Base-by-base conservation (phyloP, 2,329 filamentous ascomycete genomes). In the Amauroascus verrucosus region DNA sequence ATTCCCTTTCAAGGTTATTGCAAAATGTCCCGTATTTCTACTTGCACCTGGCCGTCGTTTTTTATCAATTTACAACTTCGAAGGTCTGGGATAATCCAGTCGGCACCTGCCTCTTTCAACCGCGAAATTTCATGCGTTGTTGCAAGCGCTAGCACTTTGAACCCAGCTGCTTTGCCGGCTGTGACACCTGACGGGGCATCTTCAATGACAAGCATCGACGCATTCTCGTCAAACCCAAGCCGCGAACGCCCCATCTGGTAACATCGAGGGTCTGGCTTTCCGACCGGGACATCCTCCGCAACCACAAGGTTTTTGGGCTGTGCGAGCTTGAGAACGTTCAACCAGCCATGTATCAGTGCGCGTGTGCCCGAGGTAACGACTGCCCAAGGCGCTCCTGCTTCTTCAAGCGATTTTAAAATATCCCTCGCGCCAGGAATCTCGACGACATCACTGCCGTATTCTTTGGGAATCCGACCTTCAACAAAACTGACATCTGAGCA, bases 161-260 rank as follows among this genome's bases (percentile, higher is more conserved):
- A 95, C 1, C 88, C 89, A 8, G 90, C 90, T 0, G 81, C 86
- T 71, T 90, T 94, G 47, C 89, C 90, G 26, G 89, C 82, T 59
- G 73, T 77, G 64, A 95, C 87, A 4, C 90, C 90, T 6, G 88
- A 87, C 4, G 90, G 89, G 53, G 87, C 87, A 72, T 96, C 90
- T 71, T 96, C 90, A 35, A 95, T 72, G 47, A 96, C 90, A 53
- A 95, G 74, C 41, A 91, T 70, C 51, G 70, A 76, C 26, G 72
- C 69, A 32, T 72, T 74, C 18, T 75, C 65, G 20, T 65, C 64
- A 26, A 76, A 60, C 0, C 75, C 76, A 14, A 90, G 75, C 57
- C 77, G 77, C 60, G 79, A 73, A 45, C 81, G 79, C 14, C 85
- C 86, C 49, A 89, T 75, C 48, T 75, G 68, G 68, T 90, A 91